Evolutionary conservation across 2,329 filamentous ascomycete species (phyloP), one percentile per base, ranked within the genome.

Genomic region (Neoascochyta sp.): DNA sequence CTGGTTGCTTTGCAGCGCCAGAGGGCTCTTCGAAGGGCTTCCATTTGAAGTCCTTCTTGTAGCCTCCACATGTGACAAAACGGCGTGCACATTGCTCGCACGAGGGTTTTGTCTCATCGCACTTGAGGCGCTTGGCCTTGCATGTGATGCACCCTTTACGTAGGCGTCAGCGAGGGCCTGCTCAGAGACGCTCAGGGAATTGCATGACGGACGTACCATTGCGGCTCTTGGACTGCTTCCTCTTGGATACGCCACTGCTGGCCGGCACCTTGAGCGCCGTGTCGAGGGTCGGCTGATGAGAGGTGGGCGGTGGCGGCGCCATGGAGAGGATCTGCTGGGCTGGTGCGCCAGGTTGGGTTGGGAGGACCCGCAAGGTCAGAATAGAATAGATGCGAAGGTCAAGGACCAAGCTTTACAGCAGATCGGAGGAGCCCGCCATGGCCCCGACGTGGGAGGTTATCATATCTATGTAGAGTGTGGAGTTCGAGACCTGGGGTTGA

Each of bases 31-130:
- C 79, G 46, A 83, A 83, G 0, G 79, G 73, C 29, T 79, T 70
- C 81, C 81, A 86, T 68, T 85, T 84, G 65, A 83, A 85, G 57
- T 83, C 78, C 57, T 83, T 86, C 59, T 78, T 82, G 63, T 85
- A 86, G 19, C 81, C 81, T 36, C 80, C 81, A 53, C 81, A 86
- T 3, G 66, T 57, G 13, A 85, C 80, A 41, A 74, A 78, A 30
- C 81, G 70, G 46, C 75, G 76, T 24, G 76, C 68, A 53, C 81
- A 84, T 64, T 84, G 80, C 36, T 76, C 68, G 50, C 81, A 84
- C 13, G 69, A 72, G 1, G 81, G 81, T 45, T 85, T 83, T 24
- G 74, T 76, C 65, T 86, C 81, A 57, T 84, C 81, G 63, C 81
- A 86, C 63, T 85, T 86, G 30, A 86, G 65, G 36, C 81, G 70